These are phyloP conservation scores for Yarrowia sp. DNA, from an alignment of 805 yeast species.

Conservation along the genomic window DNA sequence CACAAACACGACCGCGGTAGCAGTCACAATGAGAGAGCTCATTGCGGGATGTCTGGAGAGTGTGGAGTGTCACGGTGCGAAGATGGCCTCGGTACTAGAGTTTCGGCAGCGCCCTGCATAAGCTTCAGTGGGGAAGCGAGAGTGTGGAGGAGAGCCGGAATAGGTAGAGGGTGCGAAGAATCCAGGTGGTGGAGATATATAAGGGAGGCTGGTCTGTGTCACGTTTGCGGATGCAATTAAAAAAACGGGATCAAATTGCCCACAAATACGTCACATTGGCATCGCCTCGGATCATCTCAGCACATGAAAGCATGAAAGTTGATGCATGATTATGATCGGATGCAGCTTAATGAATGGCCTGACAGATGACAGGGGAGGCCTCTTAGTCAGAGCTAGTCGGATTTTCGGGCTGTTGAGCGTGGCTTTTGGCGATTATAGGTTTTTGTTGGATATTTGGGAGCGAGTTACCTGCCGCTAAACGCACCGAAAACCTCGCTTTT, in stretches of 20 bases:
- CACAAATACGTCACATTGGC: background rate
- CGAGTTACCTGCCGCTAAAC: too few species aligned
- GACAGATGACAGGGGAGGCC: too few species aligned
- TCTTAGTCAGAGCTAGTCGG: too few species aligned
- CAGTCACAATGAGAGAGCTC: conserved; percentile 21
- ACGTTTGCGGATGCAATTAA: background rate
- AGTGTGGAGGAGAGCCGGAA: background rate
- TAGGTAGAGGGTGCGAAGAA: background rate
- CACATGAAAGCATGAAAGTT: conserved; percentile 16
- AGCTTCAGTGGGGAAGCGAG: conserved; percentile 10
- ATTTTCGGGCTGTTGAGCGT: too few species aligned
- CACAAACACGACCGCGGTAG: background rate
- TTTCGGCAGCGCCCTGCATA: conserved; percentile 19
- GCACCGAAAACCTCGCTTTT: too few species aligned
- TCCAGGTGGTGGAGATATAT: background rate
- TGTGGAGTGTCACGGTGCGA: too few species aligned
- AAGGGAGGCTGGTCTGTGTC: background rate
- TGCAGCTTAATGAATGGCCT: too few species aligned
- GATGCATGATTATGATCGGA: too few species aligned
- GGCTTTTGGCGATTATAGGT: too few species aligned
- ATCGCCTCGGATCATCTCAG: conserved; percentile 3
- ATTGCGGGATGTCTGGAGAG: background rate
- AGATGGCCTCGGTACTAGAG: background rate
- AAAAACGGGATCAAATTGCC: background rate
- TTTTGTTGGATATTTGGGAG: too few species aligned